Evolutionary conservation across 192 early-diverging fungal species (phyloP), one percentile per base, ranked within the genome.

Genomic region (Rhizoclosmatium sp.): DNA sequence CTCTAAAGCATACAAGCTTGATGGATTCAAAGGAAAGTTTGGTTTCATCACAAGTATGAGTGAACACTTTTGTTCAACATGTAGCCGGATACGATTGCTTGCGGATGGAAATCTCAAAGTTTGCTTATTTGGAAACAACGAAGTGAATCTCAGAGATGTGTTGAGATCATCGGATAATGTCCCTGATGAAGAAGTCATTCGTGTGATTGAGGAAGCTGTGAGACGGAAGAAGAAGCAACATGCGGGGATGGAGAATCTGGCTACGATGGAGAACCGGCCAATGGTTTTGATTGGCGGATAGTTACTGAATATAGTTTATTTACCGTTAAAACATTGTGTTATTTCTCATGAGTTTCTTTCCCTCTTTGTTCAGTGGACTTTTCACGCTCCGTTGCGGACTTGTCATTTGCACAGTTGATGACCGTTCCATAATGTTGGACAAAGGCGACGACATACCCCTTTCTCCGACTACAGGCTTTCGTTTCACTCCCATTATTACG

Each of bases 31-130:
- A 39, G 96, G 96, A n/a, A 90, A 93, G 81, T 92, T 99, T 84
- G 98, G 98, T 0, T 99, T 98, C 80, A 98, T 99, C 65, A 96
- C 95, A 2, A 97, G 95, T 2, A 99, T 99, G 97, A 95, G 95
- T n/a, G 91, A 97, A 49, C 94, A 97, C 69, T 99, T 99, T 72
- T 99, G 96, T 85, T 89, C 92, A 3, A 94, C 96, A 1, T 99
- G 97, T 82, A 98, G 97, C 80, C 91, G 97, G 21, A 83, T 99
- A 48, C 92, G 97, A 5, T 88, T 99, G 54, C 91, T 96, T 23
- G 95, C 97, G 2, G 96, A 99, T 80, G 97, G 97, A 3, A 96
- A 95, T 77, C 82, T 99, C 69, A 99, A 99, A 80, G 82, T 90
- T 9, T 98, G 97, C 69, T 79, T 99, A 39, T 99, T 99, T 90